Percentiles rank a stretch among this genome's conserved stretches.
Conservation (phyloP, 1,284 basidiomycete species). For the Tilletiaria anomala region DNA sequence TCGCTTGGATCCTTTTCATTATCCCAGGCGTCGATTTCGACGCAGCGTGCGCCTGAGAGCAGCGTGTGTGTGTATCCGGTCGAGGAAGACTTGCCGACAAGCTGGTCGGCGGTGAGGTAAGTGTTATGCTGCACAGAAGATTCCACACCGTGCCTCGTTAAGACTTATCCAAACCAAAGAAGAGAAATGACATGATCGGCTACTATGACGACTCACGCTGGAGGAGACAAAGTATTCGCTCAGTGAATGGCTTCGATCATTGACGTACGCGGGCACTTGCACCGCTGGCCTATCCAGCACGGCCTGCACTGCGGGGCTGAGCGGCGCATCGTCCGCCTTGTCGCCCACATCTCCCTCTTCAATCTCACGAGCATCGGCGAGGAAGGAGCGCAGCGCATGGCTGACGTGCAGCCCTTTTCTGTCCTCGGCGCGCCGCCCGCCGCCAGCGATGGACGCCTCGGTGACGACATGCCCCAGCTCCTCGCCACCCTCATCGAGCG, state of each 20-base stretch:
- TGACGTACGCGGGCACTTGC: conserved; percentile 14
- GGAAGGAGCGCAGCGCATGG: conserved; percentile 17
- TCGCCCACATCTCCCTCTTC: conserved; percentile 11
- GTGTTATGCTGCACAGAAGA: no score
- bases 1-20: conserved; percentile 42
- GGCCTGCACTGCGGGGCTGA: conserved; percentile 7
- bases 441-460: conserved; percentile 21
- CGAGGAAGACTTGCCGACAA: conserved; percentile 49
- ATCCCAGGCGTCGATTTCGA: conserved; percentile 59
- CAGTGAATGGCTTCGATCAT: conserved; percentile 17
- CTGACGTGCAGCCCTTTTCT: conserved; percentile 15
- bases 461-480: conserved; percentile 26
- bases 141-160: no score
- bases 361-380: conserved; percentile 13
- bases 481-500: conserved; percentile 7
- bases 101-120: conserved; percentile 51
- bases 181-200: neutral
- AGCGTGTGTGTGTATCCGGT: conserved; percentile 50
- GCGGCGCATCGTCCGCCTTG: neutral
- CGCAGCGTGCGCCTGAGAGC: conserved; percentile 48
- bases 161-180: neutral
- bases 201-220: neutral
- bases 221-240: conserved; percentile 23
- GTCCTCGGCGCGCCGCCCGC: conserved; percentile 20
- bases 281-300: conserved; percentile 21